Base-by-base conservation (phyloP, 805 yeast genomes). In the Metschnikowia orientalis region DNA sequence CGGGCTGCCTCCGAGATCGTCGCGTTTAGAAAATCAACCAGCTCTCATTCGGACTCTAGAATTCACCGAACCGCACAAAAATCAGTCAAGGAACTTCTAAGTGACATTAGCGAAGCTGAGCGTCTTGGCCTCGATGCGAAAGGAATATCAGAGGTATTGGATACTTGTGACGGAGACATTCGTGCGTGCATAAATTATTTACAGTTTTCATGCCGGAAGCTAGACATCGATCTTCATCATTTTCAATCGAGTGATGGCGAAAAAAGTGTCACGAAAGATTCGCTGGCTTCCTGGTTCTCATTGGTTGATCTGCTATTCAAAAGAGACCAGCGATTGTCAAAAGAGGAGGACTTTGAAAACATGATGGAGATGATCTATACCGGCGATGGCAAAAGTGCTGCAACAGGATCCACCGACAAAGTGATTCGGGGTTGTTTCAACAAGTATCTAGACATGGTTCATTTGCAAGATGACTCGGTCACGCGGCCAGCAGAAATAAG, bases 131-230 rank as follows among this genome's bases (percentile, higher is more conserved):
- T 79, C 4, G 67, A 71, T 21, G 67, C 71, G 20, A 70, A 71
- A 23, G 63, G 70, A 14, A 45, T 92, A 11, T 71, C 77, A 10
- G 84, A 81, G 26, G 61, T 90, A 7, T 79, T 85, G 5, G 79
- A 75, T 30, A 54, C 77, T 1, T 75, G 88, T 22, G 87, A 84
- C 42, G 85, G 85, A 24, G 98, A 90, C 59, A 68, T 92, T 12
- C 65, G 98, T 45, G 84, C 87, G 17, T 82, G 95, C 56, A 66
- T 90, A 23, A 90, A 90, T 50, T 74, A 79, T 47, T 54, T 90
- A 23, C 97, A 90, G 46, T 89, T 90, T 50, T 59, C 62, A 13
- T 45, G 51, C 15, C 48, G 45, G n/a, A 35, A 35, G 26, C 42
- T 46, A 15, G 51, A 42, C 17, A 14, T 36, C 1, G 41, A 34